These are phyloP conservation scores for Cokeromyces recurvatus DNA, from an alignment of 371 early-diverging fungal species.

Conservation along the genomic window DNA sequence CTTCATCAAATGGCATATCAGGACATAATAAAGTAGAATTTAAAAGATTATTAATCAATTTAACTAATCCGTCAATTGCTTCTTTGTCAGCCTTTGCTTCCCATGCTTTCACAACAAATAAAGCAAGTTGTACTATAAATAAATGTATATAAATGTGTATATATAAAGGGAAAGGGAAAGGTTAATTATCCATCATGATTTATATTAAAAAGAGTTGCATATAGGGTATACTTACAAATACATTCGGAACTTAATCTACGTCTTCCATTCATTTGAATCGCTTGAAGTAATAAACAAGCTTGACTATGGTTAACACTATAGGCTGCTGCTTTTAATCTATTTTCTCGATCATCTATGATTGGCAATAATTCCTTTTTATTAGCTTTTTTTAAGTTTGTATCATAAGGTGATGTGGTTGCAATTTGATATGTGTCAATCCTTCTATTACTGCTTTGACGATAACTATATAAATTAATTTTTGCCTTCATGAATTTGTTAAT, in stretches of 20 bases:
- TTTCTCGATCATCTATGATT: conserved; percentile 11
- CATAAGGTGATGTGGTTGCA: no score
- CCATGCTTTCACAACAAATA: conserved; percentile 17
- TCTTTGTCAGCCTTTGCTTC: conserved; percentile 15
- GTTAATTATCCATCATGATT: no score
- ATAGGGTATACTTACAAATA: conserved; percentile 15
- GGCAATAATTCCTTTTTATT: no score
- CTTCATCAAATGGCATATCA: conserved; percentile 16
- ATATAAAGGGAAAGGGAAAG: neutral
- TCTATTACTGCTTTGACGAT: no score
- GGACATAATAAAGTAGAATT: conserved; percentile 14
- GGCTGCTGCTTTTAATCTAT: conserved; percentile 2
- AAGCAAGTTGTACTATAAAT: conserved; percentile 20
- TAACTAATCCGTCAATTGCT: conserved; percentile 5
- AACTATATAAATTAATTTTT: no score
- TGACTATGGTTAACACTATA: conserved; percentile 16
- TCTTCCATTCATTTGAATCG: conserved; percentile 26
- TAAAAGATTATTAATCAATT: conserved; percentile 19
- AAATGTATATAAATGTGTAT: no score
- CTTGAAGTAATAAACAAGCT: conserved; percentile 25
- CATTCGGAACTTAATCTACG: conserved; percentile 14
- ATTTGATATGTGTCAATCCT: no score
- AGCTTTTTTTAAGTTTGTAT: no score
- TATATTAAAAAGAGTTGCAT: no score
- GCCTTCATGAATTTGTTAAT: no score